These are phyloP conservation scores for Lepidium aucheri DNA, from an alignment of 345 rosid species.

Conservation along the genomic window DNA sequence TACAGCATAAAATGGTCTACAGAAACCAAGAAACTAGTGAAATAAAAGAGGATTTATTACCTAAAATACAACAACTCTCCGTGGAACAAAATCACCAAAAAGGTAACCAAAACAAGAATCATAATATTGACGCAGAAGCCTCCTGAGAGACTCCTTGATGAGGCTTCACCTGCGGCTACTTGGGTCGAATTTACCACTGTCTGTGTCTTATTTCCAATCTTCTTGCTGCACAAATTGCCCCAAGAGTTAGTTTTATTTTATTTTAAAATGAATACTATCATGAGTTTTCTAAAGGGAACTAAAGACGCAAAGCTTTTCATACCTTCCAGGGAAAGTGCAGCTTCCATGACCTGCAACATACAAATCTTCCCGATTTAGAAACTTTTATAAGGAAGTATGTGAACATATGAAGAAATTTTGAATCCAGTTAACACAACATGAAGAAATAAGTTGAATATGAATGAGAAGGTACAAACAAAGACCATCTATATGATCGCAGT, in stretches of 20 bases:
- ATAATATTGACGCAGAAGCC: constrained; percentile 20
- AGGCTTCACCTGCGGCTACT: constrained; percentile 18
- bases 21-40: neutral
- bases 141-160: constrained; percentile 8
- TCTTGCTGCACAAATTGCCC: constrained; percentile 45
- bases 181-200: constrained; percentile 49
- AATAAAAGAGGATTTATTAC: neutral
- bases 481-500: neutral
- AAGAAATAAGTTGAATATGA: neutral
- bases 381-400: neutral
- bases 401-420: neutral
- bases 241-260: neutral
- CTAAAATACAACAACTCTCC: constrained; percentile 14
- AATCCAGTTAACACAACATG: neutral
- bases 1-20: constrained; percentile 6
- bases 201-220: constrained; percentile 56
- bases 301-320: constrained; percentile 4
- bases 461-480: neutral
- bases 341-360: constrained; percentile 67
- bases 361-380: neutral
- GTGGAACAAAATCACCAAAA: constrained; percentile 26
- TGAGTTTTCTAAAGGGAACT: neutral
- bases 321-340: constrained; percentile 98
- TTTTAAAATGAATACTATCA: too few relatives aligned
- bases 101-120: constrained; percentile 35